Evolutionary conservation across 2,329 filamentous ascomycete species (phyloP).

Genomic region (Beauveria australis): DNA sequence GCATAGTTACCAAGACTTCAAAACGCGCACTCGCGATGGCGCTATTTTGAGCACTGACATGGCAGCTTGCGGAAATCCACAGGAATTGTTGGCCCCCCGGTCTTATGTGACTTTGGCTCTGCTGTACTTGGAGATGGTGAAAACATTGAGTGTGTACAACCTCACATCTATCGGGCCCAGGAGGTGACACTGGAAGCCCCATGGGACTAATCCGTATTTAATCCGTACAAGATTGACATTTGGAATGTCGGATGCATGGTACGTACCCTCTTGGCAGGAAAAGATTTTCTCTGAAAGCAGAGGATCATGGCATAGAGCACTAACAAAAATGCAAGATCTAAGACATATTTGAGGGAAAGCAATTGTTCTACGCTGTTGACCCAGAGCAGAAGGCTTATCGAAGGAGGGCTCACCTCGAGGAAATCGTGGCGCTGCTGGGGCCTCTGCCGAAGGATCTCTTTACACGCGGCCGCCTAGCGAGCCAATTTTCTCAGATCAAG

Average conservation of each 20-base stretch:
- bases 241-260: constrained; percentile 1
- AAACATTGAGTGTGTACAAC: background rate
- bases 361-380: background rate
- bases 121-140: background rate
- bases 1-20: background rate
- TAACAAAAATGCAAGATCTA: background rate
- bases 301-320: background rate
- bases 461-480: background rate
- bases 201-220: too few species aligned
- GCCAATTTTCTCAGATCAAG: background rate
- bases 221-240: background rate
- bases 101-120: background rate
- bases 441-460: background rate
- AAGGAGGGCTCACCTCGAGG: background rate
- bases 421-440: background rate
- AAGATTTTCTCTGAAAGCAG: background rate
- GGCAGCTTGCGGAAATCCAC: background rate
- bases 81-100: background rate
- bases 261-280: background rate
- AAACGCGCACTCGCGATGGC: too few species aligned
- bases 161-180: background rate
- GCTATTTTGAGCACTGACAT: too few species aligned
- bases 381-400: background rate
- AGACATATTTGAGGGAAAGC: background rate
- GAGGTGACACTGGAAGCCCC: background rate